Base-by-base conservation (phyloP, 306 rosid species). In the Acacia confusa region DNA sequence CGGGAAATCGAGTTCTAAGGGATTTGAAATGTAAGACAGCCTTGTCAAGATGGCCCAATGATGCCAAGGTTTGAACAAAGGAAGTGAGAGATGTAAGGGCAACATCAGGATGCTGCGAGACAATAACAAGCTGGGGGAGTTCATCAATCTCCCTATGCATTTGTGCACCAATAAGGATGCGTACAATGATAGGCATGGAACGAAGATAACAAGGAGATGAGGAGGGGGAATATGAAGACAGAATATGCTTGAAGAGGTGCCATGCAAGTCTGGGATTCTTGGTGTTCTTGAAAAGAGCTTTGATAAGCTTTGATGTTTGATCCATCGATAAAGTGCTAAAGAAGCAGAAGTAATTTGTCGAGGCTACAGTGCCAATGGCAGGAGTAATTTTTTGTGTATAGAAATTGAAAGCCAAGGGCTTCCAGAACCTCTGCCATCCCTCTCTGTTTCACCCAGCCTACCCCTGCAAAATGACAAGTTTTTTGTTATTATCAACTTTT, bases 231-330 rank as follows among this genome's bases (percentile, higher is more conserved):
- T 83, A 63, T 28, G 85, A 77, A 11, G 84, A 87, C 34, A 91
- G 76, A 9, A 91, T 72, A 76, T 92, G 93, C 79, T 92, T 90
- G 86, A 90, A 88, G 79, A 95, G 88, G 50, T 85, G 86, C 93
- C 97, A 95, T 86, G 99, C 99, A 8, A 95, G 28, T 57, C 28
- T 57, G 64, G 64, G 64, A 57, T 57, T 57, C 14, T 22, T 57
- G 64, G 64, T 9, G 28, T 57, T 57, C 64, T 22, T 57, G 64
- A 57, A 57, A 57, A 57, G 64, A 57, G 64, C 64, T 57, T 22
- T 57, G 28, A 3, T 22, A 57, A 57, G 64, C 64, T 9, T 57
- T 57, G 64, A 22, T 9, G 27, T 57, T 9, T 22, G 64, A 22
- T 57, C 28, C 64, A 57, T 57, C 9, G 15, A 57, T 57, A n/a